phyloP scores from a whole-genome alignment of 169 alveolate species.

The Condylostoma magnum region DNA sequence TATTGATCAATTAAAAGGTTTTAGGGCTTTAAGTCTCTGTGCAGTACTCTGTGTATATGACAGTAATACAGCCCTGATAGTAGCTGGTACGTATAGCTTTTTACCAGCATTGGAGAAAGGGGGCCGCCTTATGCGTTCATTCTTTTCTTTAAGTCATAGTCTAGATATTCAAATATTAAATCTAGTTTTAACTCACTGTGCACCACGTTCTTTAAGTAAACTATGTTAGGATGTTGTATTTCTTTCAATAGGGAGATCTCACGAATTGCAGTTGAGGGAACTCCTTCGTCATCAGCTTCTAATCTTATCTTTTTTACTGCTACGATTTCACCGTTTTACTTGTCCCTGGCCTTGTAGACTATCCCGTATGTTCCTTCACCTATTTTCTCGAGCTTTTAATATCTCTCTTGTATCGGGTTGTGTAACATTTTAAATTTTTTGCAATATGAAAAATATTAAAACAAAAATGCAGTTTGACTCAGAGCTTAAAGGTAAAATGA shows the following conservation, averaged over 20 bases:
- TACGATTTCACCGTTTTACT: slow-evolving; percentile 73
- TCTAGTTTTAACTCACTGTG: slow-evolving; percentile 67
- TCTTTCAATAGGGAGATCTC: slow-evolving; percentile 79
- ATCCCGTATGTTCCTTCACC: slow-evolving; percentile 98
- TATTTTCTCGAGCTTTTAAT: slow-evolving; percentile 75
- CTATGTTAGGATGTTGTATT: slow-evolving; percentile 43
- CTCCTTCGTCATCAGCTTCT: slow-evolving; percentile 85
- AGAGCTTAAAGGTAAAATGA: no score
- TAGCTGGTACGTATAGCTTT: slow-evolving; percentile 71
- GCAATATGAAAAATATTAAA: no score
- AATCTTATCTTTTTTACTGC: slow-evolving; percentile 93
- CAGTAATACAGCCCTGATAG: slow-evolving; percentile 80
- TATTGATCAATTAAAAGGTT: slow-evolving; percentile 76
- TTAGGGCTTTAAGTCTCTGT: slow-evolving; percentile 89
- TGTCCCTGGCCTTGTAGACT: slow-evolving; percentile 92
- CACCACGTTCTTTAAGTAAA: slow-evolving; percentile 60
- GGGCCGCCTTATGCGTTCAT: slow-evolving; percentile 34
- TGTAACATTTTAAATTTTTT: no score
- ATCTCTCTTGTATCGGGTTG: slow-evolving; percentile 47
- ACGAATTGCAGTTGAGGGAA: slow-evolving; percentile 85
- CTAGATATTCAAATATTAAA: slow-evolving; percentile 74
- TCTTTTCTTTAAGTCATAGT: slow-evolving; percentile 70
- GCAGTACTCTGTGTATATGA: slow-evolving; percentile 87
- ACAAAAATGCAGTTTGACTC: no score
- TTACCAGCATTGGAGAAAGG: slow-evolving; percentile 34